A percentile compares a stretch with the other conserved stretches of the same genome.
Conservation (phyloP, 129 eudicot genomes). For the Logfia minima region DNA sequence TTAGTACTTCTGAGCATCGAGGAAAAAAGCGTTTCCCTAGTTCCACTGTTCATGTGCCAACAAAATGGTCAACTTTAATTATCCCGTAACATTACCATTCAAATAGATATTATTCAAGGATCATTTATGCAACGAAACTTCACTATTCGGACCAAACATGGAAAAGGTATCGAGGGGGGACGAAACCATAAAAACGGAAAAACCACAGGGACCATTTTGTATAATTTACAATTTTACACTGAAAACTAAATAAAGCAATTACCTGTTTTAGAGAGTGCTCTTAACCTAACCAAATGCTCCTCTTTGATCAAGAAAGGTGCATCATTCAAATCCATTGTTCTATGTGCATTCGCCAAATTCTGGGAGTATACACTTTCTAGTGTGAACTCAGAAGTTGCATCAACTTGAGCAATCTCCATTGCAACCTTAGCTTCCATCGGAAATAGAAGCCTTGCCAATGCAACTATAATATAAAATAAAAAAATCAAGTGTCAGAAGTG, state of each 20-base stretch:
- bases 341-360: conserved; percentile 53
- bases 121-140: neutral
- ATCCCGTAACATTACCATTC: neutral
- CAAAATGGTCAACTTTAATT: conserved; percentile 7
- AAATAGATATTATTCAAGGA: neutral
- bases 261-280: conserved; percentile 95
- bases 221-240: neutral
- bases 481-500: neutral
- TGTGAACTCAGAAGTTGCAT: conserved; percentile 71
- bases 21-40: conserved; percentile 93
- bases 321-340: conserved; percentile 84
- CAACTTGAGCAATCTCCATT: conserved; percentile 98
- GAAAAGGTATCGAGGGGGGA: neutral
- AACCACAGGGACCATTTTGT: neutral
- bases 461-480: conserved; percentile 50
- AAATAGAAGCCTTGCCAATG: conserved; percentile 69
- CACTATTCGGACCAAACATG: neutral
- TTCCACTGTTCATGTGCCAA: conserved; percentile 61
- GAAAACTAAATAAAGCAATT: neutral
- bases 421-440: conserved; percentile 97
- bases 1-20: conserved; percentile 80
- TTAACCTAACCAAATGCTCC: conserved; percentile 72
- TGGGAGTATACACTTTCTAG: conserved; percentile 43
- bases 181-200: neutral
- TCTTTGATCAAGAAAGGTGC: conserved; percentile 83